Conservation (phyloP, 2,329 filamentous ascomycete genomes). For the Orbilia oligospora region DNA sequence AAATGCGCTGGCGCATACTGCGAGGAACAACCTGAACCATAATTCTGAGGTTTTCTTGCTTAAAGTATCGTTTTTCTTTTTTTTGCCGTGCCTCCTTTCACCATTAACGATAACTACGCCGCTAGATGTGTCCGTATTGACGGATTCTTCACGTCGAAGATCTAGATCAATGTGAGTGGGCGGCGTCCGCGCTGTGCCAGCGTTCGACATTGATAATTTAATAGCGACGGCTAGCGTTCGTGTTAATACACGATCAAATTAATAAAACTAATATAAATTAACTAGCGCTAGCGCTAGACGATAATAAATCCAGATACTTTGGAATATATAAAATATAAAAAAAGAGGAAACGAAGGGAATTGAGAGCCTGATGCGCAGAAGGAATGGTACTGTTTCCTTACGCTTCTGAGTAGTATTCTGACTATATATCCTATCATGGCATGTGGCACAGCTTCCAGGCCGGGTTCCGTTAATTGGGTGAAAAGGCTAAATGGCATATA, state of each 20-base stretch:
- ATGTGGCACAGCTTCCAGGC: not conserved
- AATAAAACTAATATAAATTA: not conserved
- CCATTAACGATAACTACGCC: not conserved
- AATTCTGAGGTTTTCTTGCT: not conserved
- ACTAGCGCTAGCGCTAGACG: not conserved
- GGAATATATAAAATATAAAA: not conserved
- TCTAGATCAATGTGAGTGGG: not conserved
- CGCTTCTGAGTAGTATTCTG: not conserved
- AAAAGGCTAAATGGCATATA: not conserved
- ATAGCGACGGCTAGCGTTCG: not conserved
- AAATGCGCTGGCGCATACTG: not conserved
- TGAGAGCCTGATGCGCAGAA: not conserved
- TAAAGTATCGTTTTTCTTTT: not conserved
- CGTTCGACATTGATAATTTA: not conserved
- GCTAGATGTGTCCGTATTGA: not conserved
- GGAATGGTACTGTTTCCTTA: not conserved
- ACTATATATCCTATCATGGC: not conserved
- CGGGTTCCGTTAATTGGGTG: not conserved
- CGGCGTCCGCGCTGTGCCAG: not conserved
- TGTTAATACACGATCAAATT: not conserved
- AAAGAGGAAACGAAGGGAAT: not conserved
- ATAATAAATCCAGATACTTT: not conserved
- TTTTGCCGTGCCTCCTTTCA: not conserved
- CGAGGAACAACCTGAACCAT: constrained; percentile 1
- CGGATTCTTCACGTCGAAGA: not conserved